These are phyloP conservation scores for Coemansia sp. DNA, from an alignment of 192 early-diverging fungal genomes.

Conservation along the genomic window DNA sequence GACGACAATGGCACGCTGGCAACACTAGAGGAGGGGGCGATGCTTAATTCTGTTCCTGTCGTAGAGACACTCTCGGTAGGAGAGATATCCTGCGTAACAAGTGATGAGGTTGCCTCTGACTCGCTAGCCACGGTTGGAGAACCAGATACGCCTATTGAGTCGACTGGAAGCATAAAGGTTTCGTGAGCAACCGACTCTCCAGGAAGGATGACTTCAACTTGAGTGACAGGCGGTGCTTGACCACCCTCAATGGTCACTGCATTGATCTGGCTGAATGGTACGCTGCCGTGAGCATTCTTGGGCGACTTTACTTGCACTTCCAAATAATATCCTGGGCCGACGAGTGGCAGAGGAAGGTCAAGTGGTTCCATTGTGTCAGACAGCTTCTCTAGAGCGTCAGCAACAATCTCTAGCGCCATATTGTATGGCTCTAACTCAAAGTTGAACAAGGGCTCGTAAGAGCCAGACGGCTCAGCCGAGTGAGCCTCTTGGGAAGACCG, in stretches of 20 bases:
- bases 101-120: background rate
- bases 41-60: background rate
- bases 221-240: conserved; percentile 39
- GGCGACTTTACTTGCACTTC: conserved; percentile 53
- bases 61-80: background rate
- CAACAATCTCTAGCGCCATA: conserved; percentile 51
- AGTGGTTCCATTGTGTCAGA: conserved; percentile 54
- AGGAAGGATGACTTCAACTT: conserved; percentile 56
- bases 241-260: conserved; percentile 52
- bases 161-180: conserved; percentile 37
- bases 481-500: conserved; percentile 30
- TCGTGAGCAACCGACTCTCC: conserved; percentile 45
- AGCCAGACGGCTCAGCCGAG: conserved; percentile 5
- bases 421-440: conserved; percentile 56
- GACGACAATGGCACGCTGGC: conserved; percentile 3
- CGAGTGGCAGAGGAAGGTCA: conserved; percentile 46
- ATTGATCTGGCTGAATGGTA: conserved; percentile 34
- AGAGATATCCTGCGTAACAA: background rate
- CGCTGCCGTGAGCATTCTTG: conserved; percentile 25
- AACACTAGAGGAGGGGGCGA: background rate
- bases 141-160: background rate
- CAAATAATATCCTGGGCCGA: conserved; percentile 53
- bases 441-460: conserved; percentile 45
- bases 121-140: conserved; percentile 8
- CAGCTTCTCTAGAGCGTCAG: conserved; percentile 49